A percentile compares a stretch with the other conserved stretches of the same genome.
These are phyloP conservation scores for Solioccasus polychromus DNA, from an alignment of 768 basidiomycete species.

Conservation along the genomic window DNA sequence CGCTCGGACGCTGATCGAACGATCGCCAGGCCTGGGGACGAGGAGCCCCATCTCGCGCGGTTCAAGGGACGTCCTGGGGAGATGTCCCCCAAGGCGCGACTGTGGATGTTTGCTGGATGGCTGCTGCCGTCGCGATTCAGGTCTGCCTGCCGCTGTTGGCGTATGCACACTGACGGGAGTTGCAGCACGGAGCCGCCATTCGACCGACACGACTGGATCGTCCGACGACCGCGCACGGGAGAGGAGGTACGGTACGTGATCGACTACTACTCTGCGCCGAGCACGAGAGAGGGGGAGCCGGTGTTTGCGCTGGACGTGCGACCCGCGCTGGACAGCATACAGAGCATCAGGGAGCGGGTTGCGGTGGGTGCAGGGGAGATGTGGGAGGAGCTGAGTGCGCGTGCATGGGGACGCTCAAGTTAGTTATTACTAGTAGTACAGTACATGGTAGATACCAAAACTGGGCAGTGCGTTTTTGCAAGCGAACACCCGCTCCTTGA, in stretches of 20 bases:
- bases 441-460: slow-evolving; percentile 21
- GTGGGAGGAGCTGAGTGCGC: slow-evolving; percentile 46
- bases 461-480: slow-evolving; percentile 15
- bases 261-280: slow-evolving; percentile 95
- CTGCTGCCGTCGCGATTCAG: slow-evolving; percentile 87
- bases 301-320: slow-evolving; percentile 95
- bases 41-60: slow-evolving; percentile 70
- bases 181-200: slow-evolving; percentile 87
- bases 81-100: slow-evolving; percentile 89
- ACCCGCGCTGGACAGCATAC: slow-evolving; percentile 85
- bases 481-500: background rate
- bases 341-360: slow-evolving; percentile 73
- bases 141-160: slow-evolving; percentile 43
- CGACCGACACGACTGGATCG: slow-evolving; percentile 97
- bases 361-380: slow-evolving; percentile 64
- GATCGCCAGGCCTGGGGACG: slow-evolving; percentile 44
- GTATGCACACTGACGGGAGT: slow-evolving; percentile 3
- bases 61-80: slow-evolving; percentile 92
- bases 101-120: slow-evolving; percentile 85
- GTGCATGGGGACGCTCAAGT: slow-evolving; percentile 25
- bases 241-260: slow-evolving; percentile 94
- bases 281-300: slow-evolving; percentile 86
- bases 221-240: slow-evolving; percentile 75
- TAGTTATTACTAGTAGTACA: slow-evolving; percentile 14
- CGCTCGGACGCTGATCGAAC: background rate